phyloP scores from a whole-genome alignment of 2,329 filamentous ascomycete genomes.

The Phoma sp. region DNA sequence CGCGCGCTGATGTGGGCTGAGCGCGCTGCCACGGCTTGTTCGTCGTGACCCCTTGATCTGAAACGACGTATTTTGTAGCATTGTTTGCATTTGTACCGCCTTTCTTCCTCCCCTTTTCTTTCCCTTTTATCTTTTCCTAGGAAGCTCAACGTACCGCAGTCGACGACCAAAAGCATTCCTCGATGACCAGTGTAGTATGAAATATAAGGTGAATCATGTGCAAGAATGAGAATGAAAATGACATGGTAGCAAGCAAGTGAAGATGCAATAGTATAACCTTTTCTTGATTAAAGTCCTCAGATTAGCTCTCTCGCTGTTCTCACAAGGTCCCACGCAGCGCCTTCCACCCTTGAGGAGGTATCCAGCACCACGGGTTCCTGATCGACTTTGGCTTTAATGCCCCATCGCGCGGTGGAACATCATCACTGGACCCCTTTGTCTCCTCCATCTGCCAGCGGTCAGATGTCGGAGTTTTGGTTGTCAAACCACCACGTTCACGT shows the following conservation, averaged over 20 bases:
- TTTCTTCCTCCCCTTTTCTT: not conserved
- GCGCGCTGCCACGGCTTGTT: not conserved
- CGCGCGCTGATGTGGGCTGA: slow-evolving; percentile 7
- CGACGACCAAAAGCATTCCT: no score
- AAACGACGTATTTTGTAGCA: slow-evolving; percentile 3
- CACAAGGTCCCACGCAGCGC: slow-evolving; percentile 35
- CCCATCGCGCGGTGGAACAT: slow-evolving; percentile 35
- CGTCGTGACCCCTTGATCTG: no score
- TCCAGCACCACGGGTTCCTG: slow-evolving; percentile 31
- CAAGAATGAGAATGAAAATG: no score
- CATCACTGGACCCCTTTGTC: slow-evolving; percentile 40
- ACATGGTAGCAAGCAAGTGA: no score
- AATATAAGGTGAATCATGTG: no score
- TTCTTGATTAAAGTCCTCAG: slow-evolving; percentile 32
- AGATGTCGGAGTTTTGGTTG: slow-evolving; percentile 9
- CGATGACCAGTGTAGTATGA: no score
- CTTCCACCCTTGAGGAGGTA: slow-evolving; percentile 8
- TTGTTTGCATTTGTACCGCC: slow-evolving; percentile 4
- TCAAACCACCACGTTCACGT: slow-evolving; percentile 8
- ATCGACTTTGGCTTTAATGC: slow-evolving; percentile 47
- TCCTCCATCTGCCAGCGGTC: slow-evolving; percentile 19
- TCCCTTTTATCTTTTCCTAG: not conserved
- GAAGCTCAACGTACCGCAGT: not conserved
- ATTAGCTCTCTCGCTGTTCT: slow-evolving; percentile 47
- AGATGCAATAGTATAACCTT: no score